These are phyloP conservation scores for Lichtheimia corymbifera DNA, from an alignment of 371 early-diverging fungal species.

Conservation along the genomic window DNA sequence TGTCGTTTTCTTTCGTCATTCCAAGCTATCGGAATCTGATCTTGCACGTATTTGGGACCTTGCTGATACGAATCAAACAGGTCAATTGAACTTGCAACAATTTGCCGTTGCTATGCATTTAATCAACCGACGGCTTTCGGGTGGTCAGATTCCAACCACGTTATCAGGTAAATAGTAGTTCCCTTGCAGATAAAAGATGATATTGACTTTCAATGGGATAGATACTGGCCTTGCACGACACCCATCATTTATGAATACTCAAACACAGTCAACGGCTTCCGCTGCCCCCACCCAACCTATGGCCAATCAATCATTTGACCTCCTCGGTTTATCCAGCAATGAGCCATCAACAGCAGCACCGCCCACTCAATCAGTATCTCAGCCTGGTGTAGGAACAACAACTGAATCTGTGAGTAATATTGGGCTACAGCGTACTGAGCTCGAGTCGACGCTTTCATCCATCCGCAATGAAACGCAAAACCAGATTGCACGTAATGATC, in stretches of 20 bases:
- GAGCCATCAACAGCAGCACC: conserved; percentile 8
- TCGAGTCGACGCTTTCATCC: conserved; percentile 17
- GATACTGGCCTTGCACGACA: conserved; percentile 5
- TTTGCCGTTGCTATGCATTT: conserved; percentile 66
- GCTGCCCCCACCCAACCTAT: conserved; percentile 1
- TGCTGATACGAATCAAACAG: conserved; percentile 50
- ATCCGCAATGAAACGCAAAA: conserved; percentile 20
- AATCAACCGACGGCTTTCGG: conserved; percentile 54
- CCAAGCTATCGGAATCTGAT: conserved; percentile 64
- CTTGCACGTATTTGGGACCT: conserved; percentile 78
- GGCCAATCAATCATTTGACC: conserved; percentile 15
- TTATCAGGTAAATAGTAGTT: conserved; percentile 14
- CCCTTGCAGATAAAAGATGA: background rate
- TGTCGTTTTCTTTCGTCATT: conserved; percentile 74
- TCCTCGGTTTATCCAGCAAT: conserved; percentile 20
- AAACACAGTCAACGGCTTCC: background rate
- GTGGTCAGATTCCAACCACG: conserved; percentile 40
- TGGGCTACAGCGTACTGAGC: conserved; percentile 7
- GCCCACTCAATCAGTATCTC: too few relatives aligned
- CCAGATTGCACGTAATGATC: conserved; percentile 24
- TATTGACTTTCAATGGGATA: background rate
- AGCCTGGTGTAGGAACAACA: conserved; percentile 1
- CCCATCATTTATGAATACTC: conserved; percentile 3
- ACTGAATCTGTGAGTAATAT: conserved; percentile 4
- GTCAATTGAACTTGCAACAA: conserved; percentile 47